Evolutionary conservation across 2,329 filamentous ascomycete species (phyloP), one percentile per base, ranked within the genome.

Genomic region (Colletotrichum chrysophilum): DNA sequence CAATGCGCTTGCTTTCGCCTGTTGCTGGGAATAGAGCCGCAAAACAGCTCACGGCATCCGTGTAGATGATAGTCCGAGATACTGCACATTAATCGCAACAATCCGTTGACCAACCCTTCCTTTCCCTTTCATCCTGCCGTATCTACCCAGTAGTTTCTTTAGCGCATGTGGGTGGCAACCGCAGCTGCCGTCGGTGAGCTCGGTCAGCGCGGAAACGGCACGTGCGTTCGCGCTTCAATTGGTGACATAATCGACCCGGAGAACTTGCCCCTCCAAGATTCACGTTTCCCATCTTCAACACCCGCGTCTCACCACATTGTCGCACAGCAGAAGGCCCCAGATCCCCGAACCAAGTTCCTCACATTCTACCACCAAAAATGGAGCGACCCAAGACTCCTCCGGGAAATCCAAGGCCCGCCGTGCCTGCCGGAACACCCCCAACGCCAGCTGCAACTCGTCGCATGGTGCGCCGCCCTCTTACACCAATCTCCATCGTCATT

Each of bases 381-480:
- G 88, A 88, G 61, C 86, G 86, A 13, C 83, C 87, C 30, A 81
- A 82, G 14, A 90, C 89, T 71, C 88, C 89, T 70, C 87, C 88
- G 52, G 79, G 81, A 70, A 78, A 78, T 21, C 76, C 83, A 71
- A 82, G 69, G 73, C 80, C 82, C 81, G 21, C 76, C 78, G 70
- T 48, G 74, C 81, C 80, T 8, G 80, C 80, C 55, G 78, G 80
- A 36, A 88, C 89, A 32, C 89, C 90, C 36, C 88, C 86, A 5
- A 91, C 90, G 0, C 89, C 90, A 7, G 90, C 90, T 77, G 86
- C 88, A 13, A 89, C 87, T 21, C 86, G 89, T 76, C 87, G 89
- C 79, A 91, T 92, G 74, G 91, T 92, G 81, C 80, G 89, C 80
- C 4, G 7, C 13, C 8, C 10, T n/a, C 58, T n/a, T 32, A 30